phyloP scores from a whole-genome alignment of 768 basidiomycete species.

The Polyporus arcularius region DNA sequence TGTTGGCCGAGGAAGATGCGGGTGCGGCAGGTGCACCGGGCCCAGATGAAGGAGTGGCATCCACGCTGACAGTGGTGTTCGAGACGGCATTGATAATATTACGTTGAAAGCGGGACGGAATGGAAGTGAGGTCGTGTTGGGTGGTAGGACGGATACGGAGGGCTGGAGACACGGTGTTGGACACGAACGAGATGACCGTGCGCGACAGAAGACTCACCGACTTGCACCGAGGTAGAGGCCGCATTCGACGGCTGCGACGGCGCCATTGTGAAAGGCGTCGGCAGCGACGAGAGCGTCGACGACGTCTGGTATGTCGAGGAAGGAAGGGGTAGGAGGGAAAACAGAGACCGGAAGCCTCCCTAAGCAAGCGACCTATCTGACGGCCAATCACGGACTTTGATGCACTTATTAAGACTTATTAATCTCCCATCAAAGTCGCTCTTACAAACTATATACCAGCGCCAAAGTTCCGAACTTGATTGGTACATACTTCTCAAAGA shows the following conservation, averaged over 20 bases:
- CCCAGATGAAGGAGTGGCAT: slow-evolving; percentile 59
- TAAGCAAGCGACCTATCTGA: slow-evolving; percentile 9
- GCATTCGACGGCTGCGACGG: slow-evolving; percentile 66
- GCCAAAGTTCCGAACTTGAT: too few relatives aligned
- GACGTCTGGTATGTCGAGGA: slow-evolving; percentile 23
- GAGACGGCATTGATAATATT: slow-evolving; percentile 81
- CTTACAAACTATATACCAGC: not conserved
- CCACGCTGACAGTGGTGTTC: slow-evolving; percentile 78
- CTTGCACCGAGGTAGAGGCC: slow-evolving; percentile 89
- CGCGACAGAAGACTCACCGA: slow-evolving; percentile 61
- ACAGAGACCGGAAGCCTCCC: slow-evolving; percentile 20
- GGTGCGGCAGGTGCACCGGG: slow-evolving; percentile 52
- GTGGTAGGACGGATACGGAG: slow-evolving; percentile 90
- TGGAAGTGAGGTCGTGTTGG: slow-evolving; percentile 77
- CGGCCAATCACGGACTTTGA: slow-evolving; percentile 18
- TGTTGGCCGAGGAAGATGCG: slow-evolving; percentile 41
- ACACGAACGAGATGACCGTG: slow-evolving; percentile 2
- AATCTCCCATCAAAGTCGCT: not conserved
- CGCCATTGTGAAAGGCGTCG: slow-evolving; percentile 53
- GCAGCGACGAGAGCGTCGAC: slow-evolving; percentile 29
- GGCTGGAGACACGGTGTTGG: slow-evolving; percentile 47
- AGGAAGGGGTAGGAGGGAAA: slow-evolving; percentile 19
- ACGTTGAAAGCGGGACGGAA: slow-evolving; percentile 93
- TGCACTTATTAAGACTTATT: slow-evolving; percentile 1
- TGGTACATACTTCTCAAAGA: too few relatives aligned